Base-by-base conservation (phyloP, 2,329 filamentous ascomycete species). In the Venturia oleaginea region DNA sequence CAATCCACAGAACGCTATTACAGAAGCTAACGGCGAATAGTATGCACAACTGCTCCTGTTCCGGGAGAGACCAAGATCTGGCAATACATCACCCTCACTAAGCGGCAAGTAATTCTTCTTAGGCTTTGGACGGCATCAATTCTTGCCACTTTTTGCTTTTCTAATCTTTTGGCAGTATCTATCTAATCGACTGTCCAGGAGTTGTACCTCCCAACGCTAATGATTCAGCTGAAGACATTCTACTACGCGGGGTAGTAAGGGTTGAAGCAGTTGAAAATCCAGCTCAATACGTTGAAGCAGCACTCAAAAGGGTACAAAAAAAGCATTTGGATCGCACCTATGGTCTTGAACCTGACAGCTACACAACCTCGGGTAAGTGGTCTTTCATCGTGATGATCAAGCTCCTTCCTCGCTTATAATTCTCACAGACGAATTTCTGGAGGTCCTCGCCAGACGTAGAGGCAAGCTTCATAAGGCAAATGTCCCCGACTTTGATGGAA, bases 81-180 rank as follows among this genome's bases (percentile, higher is more conserved):
- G 93, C 93, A 97, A 75, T 97, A 97, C 72, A 91, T 97, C 69
- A 96, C 92, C 2, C 77, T 97, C 66, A 96, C 96, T 90, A 95
- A 92, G 79, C 83, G 91, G n/a, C n/a, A n/a, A n/a, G n/a, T n/a
- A n/a, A n/a, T n/a, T n/a, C n/a, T n/a, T n/a, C n/a, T n/a, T n/a
- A n/a, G n/a, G n/a, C n/a, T n/a, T n/a, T n/a, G n/a, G n/a, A n/a
- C n/a, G n/a, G n/a, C n/a, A n/a, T n/a, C n/a, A n/a, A n/a, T n/a
- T n/a, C n/a, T n/a, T n/a, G n/a, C n/a, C n/a, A n/a, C n/a, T n/a
- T n/a, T n/a, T n/a, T n/a, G n/a, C n/a, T n/a, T n/a, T n/a, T n/a
- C n/a, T n/a, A n/a, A n/a, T n/a, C n/a, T n/a, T n/a, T n/a, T n/a
- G n/a, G n/a, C n/a, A n/a, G n/a, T 63, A 96, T 96, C 62, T 92